A percentile compares a stretch with the other conserved stretches of the same genome.
These are phyloP conservation scores for Austroboletus eburneus DNA, from an alignment of 768 basidiomycete genomes.

Conservation along the genomic window DNA sequence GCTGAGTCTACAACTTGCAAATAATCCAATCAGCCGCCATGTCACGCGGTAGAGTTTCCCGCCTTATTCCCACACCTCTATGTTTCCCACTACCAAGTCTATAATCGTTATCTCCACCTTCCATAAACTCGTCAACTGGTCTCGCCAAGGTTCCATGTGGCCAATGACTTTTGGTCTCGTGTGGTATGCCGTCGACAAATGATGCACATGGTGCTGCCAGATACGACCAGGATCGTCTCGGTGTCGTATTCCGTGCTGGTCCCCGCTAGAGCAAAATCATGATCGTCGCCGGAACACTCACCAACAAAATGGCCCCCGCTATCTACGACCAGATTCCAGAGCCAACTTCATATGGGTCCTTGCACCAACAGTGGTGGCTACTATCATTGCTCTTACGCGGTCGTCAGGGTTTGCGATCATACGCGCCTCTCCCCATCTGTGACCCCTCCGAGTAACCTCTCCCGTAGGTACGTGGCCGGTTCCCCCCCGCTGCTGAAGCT, in stretches of 20 bases:
- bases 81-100: not conserved
- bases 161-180: slow-evolving; percentile 99
- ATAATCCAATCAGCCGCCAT: too few relatives aligned
- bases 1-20: too few relatives aligned
- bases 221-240: slow-evolving; percentile 97
- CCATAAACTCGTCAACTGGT: slow-evolving; percentile 98
- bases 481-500: slow-evolving; percentile 94
- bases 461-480: slow-evolving; percentile 86
- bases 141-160: slow-evolving; percentile 97
- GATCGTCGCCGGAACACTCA: slow-evolving; percentile 98
- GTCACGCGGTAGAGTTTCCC: too few relatives aligned
- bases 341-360: slow-evolving; percentile 99
- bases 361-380: slow-evolving; percentile 98
- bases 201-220: slow-evolving; percentile 99
- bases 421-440: slow-evolving; percentile 31
- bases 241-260: slow-evolving; percentile 98
- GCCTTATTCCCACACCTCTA: not conserved
- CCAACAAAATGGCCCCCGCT: slow-evolving; percentile 99
- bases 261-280: slow-evolving; percentile 97
- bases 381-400: slow-evolving; percentile 98
- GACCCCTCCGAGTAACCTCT: not conserved
- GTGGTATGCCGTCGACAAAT: slow-evolving; percentile 98
- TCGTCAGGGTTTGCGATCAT: slow-evolving; percentile 98
- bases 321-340: slow-evolving; percentile 99
- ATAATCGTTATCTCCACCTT: slow-evolving; percentile 95